A percentile compares a stretch with the other conserved stretches of the same genome.
Evolutionary conservation across 495 filamentous ascomycete species (phyloP).

Genomic region (Monascus purpureus): DNA sequence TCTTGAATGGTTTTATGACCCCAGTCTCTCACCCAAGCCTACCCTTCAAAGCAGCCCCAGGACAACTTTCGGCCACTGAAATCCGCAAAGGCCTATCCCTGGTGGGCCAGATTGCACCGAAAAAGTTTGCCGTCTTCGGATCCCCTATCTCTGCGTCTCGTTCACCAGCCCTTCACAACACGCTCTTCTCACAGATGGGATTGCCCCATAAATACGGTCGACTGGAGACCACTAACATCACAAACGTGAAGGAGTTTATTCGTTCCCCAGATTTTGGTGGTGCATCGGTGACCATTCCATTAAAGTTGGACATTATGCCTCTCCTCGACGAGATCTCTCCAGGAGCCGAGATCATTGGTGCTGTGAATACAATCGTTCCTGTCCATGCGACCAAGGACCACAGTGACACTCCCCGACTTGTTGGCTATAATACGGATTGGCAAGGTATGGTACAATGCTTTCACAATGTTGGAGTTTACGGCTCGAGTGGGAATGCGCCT

Average conservation of each 20-base stretch:
- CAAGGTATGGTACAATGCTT: conserved; percentile 76
- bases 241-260: conserved; percentile 54
- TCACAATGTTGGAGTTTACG: conserved; percentile 50
- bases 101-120: conserved; percentile 64
- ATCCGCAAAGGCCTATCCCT: conserved; percentile 66
- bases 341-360: conserved; percentile 73
- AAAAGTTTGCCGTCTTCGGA: conserved; percentile 77
- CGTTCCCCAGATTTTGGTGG: conserved; percentile 68
- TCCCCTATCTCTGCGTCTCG: conserved; percentile 66
- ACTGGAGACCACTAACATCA: conserved; percentile 57
- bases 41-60: conserved; percentile 86
- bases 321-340: conserved; percentile 65
- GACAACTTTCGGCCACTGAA: conserved; percentile 83
- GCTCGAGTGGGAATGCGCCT: conserved; percentile 20
- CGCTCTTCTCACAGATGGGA: conserved; percentile 62
- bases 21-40: conserved; percentile 84
- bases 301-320: conserved; percentile 80
- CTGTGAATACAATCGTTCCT: conserved; percentile 86
- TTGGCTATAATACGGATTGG: conserved; percentile 96
- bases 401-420: conserved; percentile 35
- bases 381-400: conserved; percentile 9
- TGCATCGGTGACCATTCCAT: conserved; percentile 86
- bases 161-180: conserved; percentile 82
- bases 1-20: conserved; percentile 87
- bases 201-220: conserved; percentile 79